A percentile compares a stretch with the other conserved stretches of the same genome.
phyloP scores from a whole-genome alignment of 352 stramenopile species.

The Pythium diclinum region DNA sequence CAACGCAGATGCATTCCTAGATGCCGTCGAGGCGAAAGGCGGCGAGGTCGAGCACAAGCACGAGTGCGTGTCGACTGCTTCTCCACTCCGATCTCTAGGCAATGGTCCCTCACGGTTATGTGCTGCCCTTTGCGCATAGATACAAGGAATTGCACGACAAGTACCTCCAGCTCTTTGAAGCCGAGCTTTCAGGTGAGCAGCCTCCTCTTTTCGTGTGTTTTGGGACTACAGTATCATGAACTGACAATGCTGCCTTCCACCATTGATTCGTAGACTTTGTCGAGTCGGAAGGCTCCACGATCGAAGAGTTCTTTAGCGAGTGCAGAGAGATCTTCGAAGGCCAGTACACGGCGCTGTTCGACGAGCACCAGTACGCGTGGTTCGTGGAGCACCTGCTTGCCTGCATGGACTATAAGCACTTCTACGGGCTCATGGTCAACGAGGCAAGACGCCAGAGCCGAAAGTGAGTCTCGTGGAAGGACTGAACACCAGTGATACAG shows the following conservation, averaged over 20 bases:
- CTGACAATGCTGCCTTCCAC: background rate
- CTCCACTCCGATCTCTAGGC: background rate
- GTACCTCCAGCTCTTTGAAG: slow-evolving; percentile 72
- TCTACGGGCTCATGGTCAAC: slow-evolving; percentile 81
- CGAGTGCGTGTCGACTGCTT: slow-evolving; percentile 32
- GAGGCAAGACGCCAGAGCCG: slow-evolving; percentile 59
- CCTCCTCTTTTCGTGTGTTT: background rate
- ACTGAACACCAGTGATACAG: background rate
- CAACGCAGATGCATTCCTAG: slow-evolving; percentile 55
- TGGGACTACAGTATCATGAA: too few species aligned
- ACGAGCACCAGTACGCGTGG: slow-evolving; percentile 68
- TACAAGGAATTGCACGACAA: slow-evolving; percentile 78
- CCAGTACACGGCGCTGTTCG: slow-evolving; percentile 63
- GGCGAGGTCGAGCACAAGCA: slow-evolving; percentile 76
- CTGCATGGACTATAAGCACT: slow-evolving; percentile 82
- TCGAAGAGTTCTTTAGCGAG: slow-evolving; percentile 67
- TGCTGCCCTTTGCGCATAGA: slow-evolving; percentile 9
- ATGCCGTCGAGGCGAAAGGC: slow-evolving; percentile 59
- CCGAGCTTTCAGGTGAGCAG: slow-evolving; percentile 50
- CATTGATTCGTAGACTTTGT: slow-evolving; percentile 51
- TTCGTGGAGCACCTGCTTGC: slow-evolving; percentile 75
- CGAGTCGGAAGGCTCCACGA: slow-evolving; percentile 56
- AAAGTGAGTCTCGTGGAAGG: slow-evolving; percentile 34
- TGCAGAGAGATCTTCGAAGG: slow-evolving; percentile 59
- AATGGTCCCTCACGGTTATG: background rate